Evolutionary conservation across 179 eudicot genomes (phyloP).

Genomic region (Heliamphora pulchella): DNA sequence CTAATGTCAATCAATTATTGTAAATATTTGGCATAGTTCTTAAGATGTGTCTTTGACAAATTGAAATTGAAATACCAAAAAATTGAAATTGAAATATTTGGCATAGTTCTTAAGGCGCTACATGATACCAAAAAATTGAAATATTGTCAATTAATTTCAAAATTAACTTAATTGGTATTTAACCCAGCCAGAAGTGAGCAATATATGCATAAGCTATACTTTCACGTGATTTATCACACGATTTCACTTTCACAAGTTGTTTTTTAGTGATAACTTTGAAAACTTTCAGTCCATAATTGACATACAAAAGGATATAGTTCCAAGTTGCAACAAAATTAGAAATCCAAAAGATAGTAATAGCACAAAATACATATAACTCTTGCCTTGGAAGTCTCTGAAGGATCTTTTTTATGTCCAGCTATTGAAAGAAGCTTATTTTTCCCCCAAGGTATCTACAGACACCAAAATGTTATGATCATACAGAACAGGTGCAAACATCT

Average conservation of each 20-base stretch:
- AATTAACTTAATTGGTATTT: neutral
- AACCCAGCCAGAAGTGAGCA: neutral
- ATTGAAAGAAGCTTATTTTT: conserved; percentile 78
- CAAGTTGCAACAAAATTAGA: neutral
- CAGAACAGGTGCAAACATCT: neutral
- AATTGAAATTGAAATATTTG: too few relatives aligned
- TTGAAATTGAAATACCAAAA: too few relatives aligned
- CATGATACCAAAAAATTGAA: neutral
- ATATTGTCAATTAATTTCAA: neutral
- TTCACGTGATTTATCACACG: neutral
- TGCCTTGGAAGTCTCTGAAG: conserved; percentile 77
- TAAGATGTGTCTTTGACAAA: neutral
- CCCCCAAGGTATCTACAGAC: conserved; percentile 80
- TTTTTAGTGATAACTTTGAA: neutral
- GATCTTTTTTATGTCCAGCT: conserved; percentile 91
- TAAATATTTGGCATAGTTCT: neutral
- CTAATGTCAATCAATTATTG: neutral
- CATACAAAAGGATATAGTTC: neutral
- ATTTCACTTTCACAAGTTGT: neutral
- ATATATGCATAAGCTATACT: neutral
- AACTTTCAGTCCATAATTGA: neutral
- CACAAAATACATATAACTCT: conserved; percentile 8
- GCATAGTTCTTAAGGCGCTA: too few relatives aligned
- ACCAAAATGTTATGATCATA: conserved; percentile 6
- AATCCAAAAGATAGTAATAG: neutral